A percentile compares a stretch with the other conserved stretches of the same genome.
Evolutionary conservation across 352 stramenopile genomes (phyloP).

Genomic region (Phytophthora nicotianae): DNA sequence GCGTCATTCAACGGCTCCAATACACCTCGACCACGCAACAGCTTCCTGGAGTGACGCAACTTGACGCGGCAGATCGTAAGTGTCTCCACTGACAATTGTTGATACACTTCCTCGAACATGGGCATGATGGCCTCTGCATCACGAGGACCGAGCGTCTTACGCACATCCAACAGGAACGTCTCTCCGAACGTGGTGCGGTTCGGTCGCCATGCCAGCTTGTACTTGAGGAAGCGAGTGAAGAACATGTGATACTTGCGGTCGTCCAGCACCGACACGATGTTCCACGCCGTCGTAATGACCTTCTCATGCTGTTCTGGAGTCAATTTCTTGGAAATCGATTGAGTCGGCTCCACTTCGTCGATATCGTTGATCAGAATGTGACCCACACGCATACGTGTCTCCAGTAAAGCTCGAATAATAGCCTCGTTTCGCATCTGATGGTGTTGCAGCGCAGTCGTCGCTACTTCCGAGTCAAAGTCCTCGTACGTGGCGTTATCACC

Average conservation of each 20-base stretch:
- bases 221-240: conserved; percentile 86
- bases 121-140: conserved; percentile 75
- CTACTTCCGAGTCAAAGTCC: conserved; percentile 74
- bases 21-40: conserved; percentile 57
- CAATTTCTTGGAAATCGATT: conserved; percentile 64
- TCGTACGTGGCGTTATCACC: conserved; percentile 75
- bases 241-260: conserved; percentile 89
- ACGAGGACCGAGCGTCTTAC: conserved; percentile 62
- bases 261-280: conserved; percentile 84
- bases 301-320: conserved; percentile 70
- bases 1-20: conserved; percentile 51
- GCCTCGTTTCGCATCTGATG: conserved; percentile 83
- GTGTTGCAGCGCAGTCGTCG: conserved; percentile 68
- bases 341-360: conserved; percentile 67
- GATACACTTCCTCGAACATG: conserved; percentile 76
- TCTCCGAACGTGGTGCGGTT: conserved; percentile 79
- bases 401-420: conserved; percentile 76
- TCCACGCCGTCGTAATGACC: conserved; percentile 84
- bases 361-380: conserved; percentile 88
- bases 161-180: conserved; percentile 80
- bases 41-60: conserved; percentile 69
- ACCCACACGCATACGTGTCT: conserved; percentile 83
- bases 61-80: conserved; percentile 87
- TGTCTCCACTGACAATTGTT: conserved; percentile 84
- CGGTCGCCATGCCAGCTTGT: conserved; percentile 86